Evolutionary conservation across 129 eudicot genomes (phyloP), one percentile per base, ranked within the genome.

Genomic region (sunflower (Helianthus annuus)): DNA sequence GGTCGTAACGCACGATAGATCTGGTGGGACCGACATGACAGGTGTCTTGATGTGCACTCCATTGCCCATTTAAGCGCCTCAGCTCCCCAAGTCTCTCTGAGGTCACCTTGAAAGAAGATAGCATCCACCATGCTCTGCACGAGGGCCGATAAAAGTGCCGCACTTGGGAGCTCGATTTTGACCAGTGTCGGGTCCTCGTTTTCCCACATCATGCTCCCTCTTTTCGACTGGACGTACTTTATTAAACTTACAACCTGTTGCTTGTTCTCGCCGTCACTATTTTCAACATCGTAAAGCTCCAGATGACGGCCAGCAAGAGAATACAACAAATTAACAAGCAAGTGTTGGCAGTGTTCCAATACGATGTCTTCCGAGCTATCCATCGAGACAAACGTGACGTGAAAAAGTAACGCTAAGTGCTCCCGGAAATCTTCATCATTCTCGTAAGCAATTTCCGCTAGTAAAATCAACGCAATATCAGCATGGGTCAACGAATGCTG

Each of bases 181-280:
- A 88, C 84, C 5, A 94, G 89, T 19, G 96, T 82, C 11, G 99
- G 96, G 65, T 94, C 99, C 83, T 94, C 99, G 46, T 88, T 94
- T 79, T 94, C 97, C 99, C 99, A 90, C 99, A 94, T 94, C 99
- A 94, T 90, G 85, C 88, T 86, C 77, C 99, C 97, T 29, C 99
- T 83, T 81, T 94, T 94, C 17, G 99, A 94, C 58, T 94, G 99
- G 74, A 94, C 99, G 66, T 94, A 94, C 69, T 94, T 94, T 58
- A 94, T 94, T 49, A 94, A 79, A 80, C 92, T 90, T 24, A 94
- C 99, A 49, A 94, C 99, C 80, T 94, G 99, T 74, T 94, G 99
- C 80, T 88, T 94, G 75, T 94, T 94, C 84, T 94, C 99, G 40
- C 99, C 97, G 60, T 94, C 99, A 51, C 75, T 88, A 76, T 90